Percentiles rank a stretch among this genome's conserved stretches.
Conservation (phyloP, 2,329 filamentous ascomycete genomes). For the Pestalotiopsis sp. region DNA sequence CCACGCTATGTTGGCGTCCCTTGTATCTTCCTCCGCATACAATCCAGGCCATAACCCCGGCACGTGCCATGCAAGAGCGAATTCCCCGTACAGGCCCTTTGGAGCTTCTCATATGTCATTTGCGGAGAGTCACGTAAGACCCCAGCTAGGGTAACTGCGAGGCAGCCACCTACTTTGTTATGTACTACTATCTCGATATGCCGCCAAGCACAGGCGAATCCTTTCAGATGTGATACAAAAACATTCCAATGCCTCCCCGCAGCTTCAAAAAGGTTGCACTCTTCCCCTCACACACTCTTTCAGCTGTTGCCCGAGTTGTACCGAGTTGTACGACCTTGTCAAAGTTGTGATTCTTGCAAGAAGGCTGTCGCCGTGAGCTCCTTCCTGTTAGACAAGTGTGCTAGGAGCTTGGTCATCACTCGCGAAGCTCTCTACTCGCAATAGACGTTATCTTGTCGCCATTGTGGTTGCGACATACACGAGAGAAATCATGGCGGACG, state of each 20-base stretch:
- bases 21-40: slow-evolving; percentile 3
- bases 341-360: not conserved
- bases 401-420: not conserved
- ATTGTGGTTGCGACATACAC: not conserved
- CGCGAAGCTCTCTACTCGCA: not conserved
- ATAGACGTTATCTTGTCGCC: not conserved
- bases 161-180: slow-evolving; percentile 1
- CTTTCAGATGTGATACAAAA: slow-evolving; percentile 1
- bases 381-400: not conserved
- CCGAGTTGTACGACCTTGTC: not conserved
- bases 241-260: slow-evolving; percentile 6
- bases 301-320: not conserved
- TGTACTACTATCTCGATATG: not conserved
- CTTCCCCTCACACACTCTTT: not conserved
- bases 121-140: not conserved
- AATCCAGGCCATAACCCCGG: slow-evolving; percentile 1
- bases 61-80: not conserved
- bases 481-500: slow-evolving; percentile 1
- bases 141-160: slow-evolving; percentile 1
- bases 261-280: not conserved
- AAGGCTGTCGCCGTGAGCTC: not conserved
- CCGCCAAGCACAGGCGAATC: not conserved
- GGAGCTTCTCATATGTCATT: not conserved
- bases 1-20: slow-evolving; percentile 2
- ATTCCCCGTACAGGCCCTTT: not conserved